These are phyloP conservation scores for Colletotrichum nymphaeae DNA, from an alignment of 2,329 filamentous ascomycete species.

Conservation along the genomic window DNA sequence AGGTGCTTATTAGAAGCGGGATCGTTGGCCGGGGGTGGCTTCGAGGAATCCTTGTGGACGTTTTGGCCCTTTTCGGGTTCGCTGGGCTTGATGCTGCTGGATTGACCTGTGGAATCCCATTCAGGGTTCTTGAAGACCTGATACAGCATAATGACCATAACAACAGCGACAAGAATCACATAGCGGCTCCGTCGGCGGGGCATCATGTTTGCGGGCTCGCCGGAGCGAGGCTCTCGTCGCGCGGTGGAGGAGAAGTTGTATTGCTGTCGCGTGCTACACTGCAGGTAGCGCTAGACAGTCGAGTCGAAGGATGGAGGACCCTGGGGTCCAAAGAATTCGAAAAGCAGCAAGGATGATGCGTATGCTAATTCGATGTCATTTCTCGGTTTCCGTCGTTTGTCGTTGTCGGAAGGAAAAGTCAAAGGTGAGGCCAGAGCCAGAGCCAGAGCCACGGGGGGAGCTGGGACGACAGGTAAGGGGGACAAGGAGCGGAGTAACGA, in stretches of 20 bases:
- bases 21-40: slow-evolving; percentile 27
- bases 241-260: background rate
- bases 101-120: slow-evolving; percentile 42
- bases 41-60: slow-evolving; percentile 7
- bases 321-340: slow-evolving; percentile 10
- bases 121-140: slow-evolving; percentile 56
- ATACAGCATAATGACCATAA: slow-evolving; percentile 66
- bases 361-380: slow-evolving; percentile 24
- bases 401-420: background rate
- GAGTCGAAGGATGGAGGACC: slow-evolving; percentile 9
- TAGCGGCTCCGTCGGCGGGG: slow-evolving; percentile 72
- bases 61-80: slow-evolving; percentile 23
- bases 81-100: slow-evolving; percentile 26
- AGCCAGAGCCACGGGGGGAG: background rate
- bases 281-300: slow-evolving; percentile 17
- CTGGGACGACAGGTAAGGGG: background rate
- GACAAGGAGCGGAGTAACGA: slow-evolving; percentile 19
- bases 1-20: slow-evolving; percentile 18
- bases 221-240: slow-evolving; percentile 15
- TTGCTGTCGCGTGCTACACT: slow-evolving; percentile 23
- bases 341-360: slow-evolving; percentile 8
- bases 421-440: background rate
- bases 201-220: slow-evolving; percentile 52
- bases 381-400: slow-evolving; percentile 8
- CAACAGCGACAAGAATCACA: slow-evolving; percentile 65